Conservation (phyloP, 192 early-diverging fungal genomes). For the Obelidium mucronatum region DNA sequence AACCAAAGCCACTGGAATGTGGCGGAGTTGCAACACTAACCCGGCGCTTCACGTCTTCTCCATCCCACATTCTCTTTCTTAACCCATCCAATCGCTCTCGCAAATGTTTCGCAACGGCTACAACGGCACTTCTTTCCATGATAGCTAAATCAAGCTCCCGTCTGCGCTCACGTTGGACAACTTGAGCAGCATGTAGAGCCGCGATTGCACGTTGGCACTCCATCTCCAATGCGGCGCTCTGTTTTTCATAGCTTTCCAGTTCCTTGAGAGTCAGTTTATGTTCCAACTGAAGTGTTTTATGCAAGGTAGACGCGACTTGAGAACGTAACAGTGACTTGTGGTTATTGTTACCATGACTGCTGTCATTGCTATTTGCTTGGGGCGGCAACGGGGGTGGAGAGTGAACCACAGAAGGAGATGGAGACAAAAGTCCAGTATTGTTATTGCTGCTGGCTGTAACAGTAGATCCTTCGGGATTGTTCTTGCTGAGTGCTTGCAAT, state of each 20-base stretch:
- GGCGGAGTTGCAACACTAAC: neutral
- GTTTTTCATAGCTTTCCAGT: slow-evolving; percentile 36
- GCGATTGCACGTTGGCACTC: slow-evolving; percentile 19
- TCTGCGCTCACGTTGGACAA: slow-evolving; percentile 20
- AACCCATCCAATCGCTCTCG: slow-evolving; percentile 18
- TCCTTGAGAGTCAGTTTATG: slow-evolving; percentile 29
- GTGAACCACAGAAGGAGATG: neutral
- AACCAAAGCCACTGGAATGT: neutral
- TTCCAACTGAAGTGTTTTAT: slow-evolving; percentile 42
- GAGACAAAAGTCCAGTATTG: too few relatives aligned
- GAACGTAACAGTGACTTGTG: slow-evolving; percentile 6
- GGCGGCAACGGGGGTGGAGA: neutral
- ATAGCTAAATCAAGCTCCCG: slow-evolving; percentile 30
- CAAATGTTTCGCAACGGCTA: slow-evolving; percentile 26
- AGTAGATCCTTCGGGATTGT: too few relatives aligned
- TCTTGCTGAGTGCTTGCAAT: too few relatives aligned
- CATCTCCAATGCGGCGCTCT: slow-evolving; percentile 1
- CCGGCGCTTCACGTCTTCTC: slow-evolving; percentile 1
- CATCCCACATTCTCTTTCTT: slow-evolving; percentile 32
- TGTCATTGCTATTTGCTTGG: neutral
- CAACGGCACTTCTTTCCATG: slow-evolving; percentile 24
- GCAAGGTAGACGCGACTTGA: slow-evolving; percentile 37
- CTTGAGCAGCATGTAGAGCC: slow-evolving; percentile 31
- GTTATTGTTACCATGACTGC: neutral
- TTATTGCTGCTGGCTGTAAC: too few relatives aligned